phyloP scores from a whole-genome alignment of 805 yeast species.

The Candida michaelii region DNA sequence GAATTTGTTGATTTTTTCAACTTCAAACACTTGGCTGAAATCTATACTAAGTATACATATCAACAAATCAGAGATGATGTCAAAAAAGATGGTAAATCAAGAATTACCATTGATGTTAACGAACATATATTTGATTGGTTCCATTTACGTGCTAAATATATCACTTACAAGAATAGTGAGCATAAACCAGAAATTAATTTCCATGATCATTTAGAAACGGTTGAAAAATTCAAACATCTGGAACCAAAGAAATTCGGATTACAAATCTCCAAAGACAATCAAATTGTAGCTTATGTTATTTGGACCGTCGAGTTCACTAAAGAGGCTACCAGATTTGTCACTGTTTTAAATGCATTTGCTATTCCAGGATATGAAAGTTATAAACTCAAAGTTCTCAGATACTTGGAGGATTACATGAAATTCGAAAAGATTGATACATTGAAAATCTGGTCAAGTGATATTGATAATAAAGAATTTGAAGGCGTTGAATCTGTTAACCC shows the following conservation, averaged over 20 bases:
- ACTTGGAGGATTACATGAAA: constrained; percentile 5
- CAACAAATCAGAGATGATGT: constrained; percentile 19
- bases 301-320: constrained; percentile 39
- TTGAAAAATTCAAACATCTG: constrained; percentile 20
- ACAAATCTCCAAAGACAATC: constrained; percentile 18
- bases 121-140: constrained; percentile 40
- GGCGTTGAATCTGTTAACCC: constrained; percentile 23
- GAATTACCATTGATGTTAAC: constrained; percentile 31
- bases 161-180: constrained; percentile 8
- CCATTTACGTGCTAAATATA: constrained; percentile 38
- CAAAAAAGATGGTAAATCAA: constrained; percentile 27
- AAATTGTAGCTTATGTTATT: constrained; percentile 27
- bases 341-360: constrained; percentile 2
- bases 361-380: not conserved
- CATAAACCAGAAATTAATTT: constrained; percentile 1
- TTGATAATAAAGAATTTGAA: constrained; percentile 1
- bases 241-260: constrained; percentile 37
- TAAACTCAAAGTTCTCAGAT: constrained; percentile 1
- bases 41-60: constrained; percentile 22
- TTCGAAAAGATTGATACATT: constrained; percentile 14
- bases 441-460: constrained; percentile 38
- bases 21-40: constrained; percentile 25
- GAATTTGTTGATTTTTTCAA: constrained; percentile 28
- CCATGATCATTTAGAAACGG: constrained; percentile 19
- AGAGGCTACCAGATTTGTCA: not conserved